phyloP scores from a whole-genome alignment of 805 yeast species.

The Starmerella apicola region DNA sequence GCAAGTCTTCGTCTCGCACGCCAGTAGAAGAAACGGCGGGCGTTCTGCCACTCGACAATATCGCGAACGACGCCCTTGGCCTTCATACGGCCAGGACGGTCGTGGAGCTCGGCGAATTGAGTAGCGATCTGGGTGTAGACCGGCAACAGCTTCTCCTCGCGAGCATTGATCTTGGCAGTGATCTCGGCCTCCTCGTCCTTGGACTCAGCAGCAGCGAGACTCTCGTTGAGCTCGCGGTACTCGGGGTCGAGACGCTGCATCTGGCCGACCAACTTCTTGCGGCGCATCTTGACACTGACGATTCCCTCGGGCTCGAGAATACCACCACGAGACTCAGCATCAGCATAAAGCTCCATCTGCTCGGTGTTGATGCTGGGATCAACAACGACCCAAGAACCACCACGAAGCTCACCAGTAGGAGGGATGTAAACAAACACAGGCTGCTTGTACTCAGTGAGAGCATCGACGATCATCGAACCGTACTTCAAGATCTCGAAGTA shows the following conservation, averaged over 20 bases:
- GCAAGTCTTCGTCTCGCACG: conserved; percentile 89
- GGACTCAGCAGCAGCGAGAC: conserved; percentile 36
- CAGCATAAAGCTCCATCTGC: conserved; percentile 99
- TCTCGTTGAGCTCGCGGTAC: conserved; percentile 51
- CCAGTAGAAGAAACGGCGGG: conserved; percentile 98
- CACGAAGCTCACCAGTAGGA: conserved; percentile 96
- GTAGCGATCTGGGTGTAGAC: conserved; percentile 84
- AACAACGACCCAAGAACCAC: conserved; percentile 99
- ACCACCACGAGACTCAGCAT: conserved; percentile 90
- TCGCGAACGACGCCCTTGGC: conserved; percentile 84
- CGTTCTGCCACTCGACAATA: conserved; percentile 70
- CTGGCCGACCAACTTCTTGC: conserved; percentile 79
- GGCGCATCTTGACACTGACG: conserved; percentile 96
- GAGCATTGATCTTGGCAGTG: conserved; percentile 53
- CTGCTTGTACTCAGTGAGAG: conserved; percentile 87
- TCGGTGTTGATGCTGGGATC: conserved; percentile 95
- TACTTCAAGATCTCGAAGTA: conserved; percentile 94
- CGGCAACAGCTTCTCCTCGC: conserved; percentile 74
- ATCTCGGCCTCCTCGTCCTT: conserved; percentile 56
- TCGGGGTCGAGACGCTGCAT: conserved; percentile 79
- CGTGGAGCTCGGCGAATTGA: conserved; percentile 96
- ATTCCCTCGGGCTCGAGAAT: conserved; percentile 98
- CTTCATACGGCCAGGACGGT: conserved; percentile 93
- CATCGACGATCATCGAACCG: conserved; percentile 95
- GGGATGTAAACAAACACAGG: conserved; percentile 96